These are phyloP conservation scores for Giardia duodenalis DNA, from an alignment of 208 protist species.

Conservation along the genomic window DNA sequence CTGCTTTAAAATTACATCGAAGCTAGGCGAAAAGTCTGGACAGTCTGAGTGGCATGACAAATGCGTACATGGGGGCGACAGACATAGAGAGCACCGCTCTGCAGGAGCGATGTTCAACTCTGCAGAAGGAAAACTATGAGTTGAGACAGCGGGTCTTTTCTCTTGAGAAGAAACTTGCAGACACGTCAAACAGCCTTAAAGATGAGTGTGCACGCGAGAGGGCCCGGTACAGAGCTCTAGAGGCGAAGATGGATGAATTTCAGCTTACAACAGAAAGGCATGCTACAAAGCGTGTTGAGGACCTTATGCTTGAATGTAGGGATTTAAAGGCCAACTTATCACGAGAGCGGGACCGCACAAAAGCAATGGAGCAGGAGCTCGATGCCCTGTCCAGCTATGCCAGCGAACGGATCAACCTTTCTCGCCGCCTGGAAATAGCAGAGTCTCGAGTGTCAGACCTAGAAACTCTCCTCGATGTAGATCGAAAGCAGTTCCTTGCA, in stretches of 20 bases:
- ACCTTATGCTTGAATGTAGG: not conserved
- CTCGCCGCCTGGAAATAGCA: not conserved
- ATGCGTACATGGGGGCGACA: too few relatives aligned
- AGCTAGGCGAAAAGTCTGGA: too few relatives aligned
- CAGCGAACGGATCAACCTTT: not conserved
- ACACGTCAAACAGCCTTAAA: not conserved
- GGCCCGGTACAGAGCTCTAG: not conserved
- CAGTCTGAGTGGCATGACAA: too few relatives aligned
- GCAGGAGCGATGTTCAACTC: not conserved
- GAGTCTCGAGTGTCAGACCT: not conserved
- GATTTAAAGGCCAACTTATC: not conserved
- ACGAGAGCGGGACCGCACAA: not conserved
- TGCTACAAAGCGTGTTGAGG: slow-evolving; percentile 1
- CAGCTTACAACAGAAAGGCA: not conserved
- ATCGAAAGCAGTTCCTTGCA: not conserved
- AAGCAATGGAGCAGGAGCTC: not conserved
- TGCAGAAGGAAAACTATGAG: not conserved
- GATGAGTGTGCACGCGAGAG: slow-evolving; percentile 7
- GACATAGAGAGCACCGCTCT: not conserved
- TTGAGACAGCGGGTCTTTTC: not conserved
- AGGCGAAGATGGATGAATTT: slow-evolving; percentile 16
- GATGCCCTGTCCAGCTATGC: not conserved
- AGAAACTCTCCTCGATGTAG: not conserved
- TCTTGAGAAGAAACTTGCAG: not conserved
- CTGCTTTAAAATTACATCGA: too few relatives aligned